Percentiles rank a stretch among this genome's conserved stretches.
Evolutionary conservation across 2,329 filamentous ascomycete genomes (phyloP).

Genomic region (Bertia moriformis): DNA sequence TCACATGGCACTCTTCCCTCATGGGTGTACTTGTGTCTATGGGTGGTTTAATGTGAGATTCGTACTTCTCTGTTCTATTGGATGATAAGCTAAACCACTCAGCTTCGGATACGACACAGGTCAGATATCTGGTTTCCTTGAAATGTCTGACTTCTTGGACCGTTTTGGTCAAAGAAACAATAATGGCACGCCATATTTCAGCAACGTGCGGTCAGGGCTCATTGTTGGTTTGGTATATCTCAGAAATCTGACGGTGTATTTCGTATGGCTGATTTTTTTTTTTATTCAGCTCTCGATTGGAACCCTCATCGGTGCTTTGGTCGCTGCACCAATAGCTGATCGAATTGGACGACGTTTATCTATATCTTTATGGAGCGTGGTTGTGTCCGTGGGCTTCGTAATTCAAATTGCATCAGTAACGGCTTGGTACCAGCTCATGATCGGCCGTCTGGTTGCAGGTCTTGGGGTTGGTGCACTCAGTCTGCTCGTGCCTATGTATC

Average conservation of each 20-base stretch:
- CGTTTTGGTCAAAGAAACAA: conserved; percentile 17
- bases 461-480: background rate
- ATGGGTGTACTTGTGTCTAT: conserved; percentile 28
- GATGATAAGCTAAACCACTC: conserved; percentile 3
- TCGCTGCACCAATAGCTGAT: background rate
- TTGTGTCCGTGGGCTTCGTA: background rate
- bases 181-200: conserved; percentile 17
- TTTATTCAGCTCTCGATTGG: background rate
- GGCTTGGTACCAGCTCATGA: background rate
- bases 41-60: conserved; percentile 28
- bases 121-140: conserved; percentile 25
- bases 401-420: background rate
- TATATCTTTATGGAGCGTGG: background rate
- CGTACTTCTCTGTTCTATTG: conserved; percentile 4
- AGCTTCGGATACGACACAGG: conserved; percentile 24
- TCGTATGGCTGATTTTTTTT: background rate
- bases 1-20: conserved; percentile 18
- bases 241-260: background rate
- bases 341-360: background rate
- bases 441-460: background rate
- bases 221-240: conserved; percentile 21
- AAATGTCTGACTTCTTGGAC: conserved; percentile 21
- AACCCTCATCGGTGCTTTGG: background rate
- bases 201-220: conserved; percentile 21
- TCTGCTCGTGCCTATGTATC: background rate